phyloP scores from a whole-genome alignment of 2,329 filamentous ascomycete genomes.

The Xylariaceae sp. region DNA sequence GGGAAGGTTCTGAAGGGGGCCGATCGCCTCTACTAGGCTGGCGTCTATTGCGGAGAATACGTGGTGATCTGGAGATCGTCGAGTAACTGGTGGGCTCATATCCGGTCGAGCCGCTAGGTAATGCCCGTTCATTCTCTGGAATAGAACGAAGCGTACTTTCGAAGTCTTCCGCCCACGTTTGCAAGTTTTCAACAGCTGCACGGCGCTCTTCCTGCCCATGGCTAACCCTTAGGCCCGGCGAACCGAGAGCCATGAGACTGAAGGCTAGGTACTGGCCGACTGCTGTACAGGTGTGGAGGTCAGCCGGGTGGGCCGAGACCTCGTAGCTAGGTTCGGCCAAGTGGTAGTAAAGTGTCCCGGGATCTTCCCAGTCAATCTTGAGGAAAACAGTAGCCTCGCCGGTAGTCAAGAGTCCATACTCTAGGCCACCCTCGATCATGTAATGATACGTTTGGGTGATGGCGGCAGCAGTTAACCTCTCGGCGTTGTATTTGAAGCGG shows the following conservation, averaged over 20 bases:
- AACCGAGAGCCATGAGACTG: constrained; percentile 38
- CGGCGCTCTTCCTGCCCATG: constrained; percentile 33
- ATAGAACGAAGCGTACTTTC: constrained; percentile 34
- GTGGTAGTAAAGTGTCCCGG: constrained; percentile 42
- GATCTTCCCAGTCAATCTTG: constrained; percentile 41
- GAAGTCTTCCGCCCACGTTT: constrained; percentile 37
- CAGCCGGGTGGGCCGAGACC: constrained; percentile 31
- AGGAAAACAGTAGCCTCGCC: constrained; percentile 54
- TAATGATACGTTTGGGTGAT: constrained; percentile 57
- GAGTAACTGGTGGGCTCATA: constrained; percentile 33
- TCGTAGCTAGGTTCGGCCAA: constrained; percentile 40
- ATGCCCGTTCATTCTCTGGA: constrained; percentile 25
- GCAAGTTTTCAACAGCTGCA: constrained; percentile 14
- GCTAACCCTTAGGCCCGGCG: constrained; percentile 8
- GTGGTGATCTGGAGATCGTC: constrained; percentile 30
- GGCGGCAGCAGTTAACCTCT: constrained; percentile 42
- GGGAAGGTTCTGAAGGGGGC: neutral
- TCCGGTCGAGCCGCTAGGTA: constrained; percentile 19
- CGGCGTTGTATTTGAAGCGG: constrained; percentile 20
- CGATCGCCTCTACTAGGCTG: neutral
- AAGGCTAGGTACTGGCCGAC: constrained; percentile 43
- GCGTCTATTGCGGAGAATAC: constrained; percentile 6
- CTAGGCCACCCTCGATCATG: constrained; percentile 54
- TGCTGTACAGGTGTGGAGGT: constrained; percentile 35
- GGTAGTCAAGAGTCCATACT: constrained; percentile 52